Evolutionary conservation across 2,329 filamentous ascomycete genomes (phyloP).

Genomic region (Ophiostoma pallidulum): DNA sequence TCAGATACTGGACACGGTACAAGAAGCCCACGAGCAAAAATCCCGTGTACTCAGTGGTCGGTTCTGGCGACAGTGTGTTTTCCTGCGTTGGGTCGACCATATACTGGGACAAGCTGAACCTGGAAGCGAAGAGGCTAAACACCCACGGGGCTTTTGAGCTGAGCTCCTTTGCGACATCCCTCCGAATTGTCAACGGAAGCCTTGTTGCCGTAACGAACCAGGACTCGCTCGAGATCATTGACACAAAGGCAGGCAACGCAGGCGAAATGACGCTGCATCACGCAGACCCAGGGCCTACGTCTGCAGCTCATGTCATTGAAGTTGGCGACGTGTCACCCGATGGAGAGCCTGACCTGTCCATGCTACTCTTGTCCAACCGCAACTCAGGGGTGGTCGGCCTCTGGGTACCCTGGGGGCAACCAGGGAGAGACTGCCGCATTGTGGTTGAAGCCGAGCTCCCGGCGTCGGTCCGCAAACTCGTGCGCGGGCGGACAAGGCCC

Average conservation of each 20-base stretch:
- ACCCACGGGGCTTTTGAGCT: constrained; percentile 37
- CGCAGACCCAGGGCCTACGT: constrained; percentile 36
- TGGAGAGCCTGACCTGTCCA: constrained; percentile 22
- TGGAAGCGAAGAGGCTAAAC: constrained; percentile 41
- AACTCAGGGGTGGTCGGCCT: constrained; percentile 38
- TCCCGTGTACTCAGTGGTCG: constrained; percentile 47
- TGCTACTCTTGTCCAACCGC: constrained; percentile 41
- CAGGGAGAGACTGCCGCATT: constrained; percentile 32
- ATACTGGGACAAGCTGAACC: constrained; percentile 46
- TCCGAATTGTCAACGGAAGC: constrained; percentile 38
- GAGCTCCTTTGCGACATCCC: constrained; percentile 42
- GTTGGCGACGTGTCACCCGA: constrained; percentile 24
- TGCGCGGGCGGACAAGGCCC: constrained; percentile 42
- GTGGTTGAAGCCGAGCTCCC: constrained; percentile 50
- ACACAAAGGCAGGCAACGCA: constrained; percentile 31
- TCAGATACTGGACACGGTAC: constrained; percentile 47
- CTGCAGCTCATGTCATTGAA: constrained; percentile 37
- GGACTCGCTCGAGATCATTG: constrained; percentile 47
- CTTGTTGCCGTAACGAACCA: constrained; percentile 42
- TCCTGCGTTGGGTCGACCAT: constrained; percentile 45
- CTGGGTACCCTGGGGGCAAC: constrained; percentile 37
- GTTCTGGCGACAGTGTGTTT: constrained; percentile 47
- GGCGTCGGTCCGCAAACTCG: constrained; percentile 47
- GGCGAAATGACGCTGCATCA: constrained; percentile 33
- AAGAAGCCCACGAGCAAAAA: constrained; percentile 32